These are phyloP conservation scores for Fusarium miscanthi DNA, from an alignment of 2,329 filamentous ascomycete species.

Conservation along the genomic window DNA sequence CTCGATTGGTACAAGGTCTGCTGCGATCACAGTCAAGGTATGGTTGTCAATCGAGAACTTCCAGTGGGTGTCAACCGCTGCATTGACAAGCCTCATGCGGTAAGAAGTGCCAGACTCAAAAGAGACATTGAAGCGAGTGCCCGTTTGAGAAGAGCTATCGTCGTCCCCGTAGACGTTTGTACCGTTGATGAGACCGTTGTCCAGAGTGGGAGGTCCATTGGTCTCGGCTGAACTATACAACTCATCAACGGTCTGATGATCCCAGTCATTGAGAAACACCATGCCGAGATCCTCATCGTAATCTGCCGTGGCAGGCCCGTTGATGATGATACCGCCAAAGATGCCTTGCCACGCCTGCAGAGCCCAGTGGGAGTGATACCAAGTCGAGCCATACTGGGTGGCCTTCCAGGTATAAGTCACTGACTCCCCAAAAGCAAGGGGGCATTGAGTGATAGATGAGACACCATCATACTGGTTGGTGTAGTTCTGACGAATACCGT, in stretches of 20 bases:
- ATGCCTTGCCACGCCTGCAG: constrained; percentile 64
- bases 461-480: constrained; percentile 69
- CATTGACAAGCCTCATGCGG: constrained; percentile 61
- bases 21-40: constrained; percentile 65
- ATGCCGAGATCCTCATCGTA: constrained; percentile 73
- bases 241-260: constrained; percentile 57
- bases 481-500: constrained; percentile 68
- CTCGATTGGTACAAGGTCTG: constrained; percentile 68
- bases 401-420: constrained; percentile 69
- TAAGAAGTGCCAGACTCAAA: constrained; percentile 58
- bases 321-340: constrained; percentile 69
- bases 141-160: constrained; percentile 36
- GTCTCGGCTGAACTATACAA: constrained; percentile 43
- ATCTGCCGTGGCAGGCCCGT: constrained; percentile 67
- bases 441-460: constrained; percentile 60
- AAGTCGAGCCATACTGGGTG: constrained; percentile 65
- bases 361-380: constrained; percentile 71
- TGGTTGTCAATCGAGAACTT: constrained; percentile 68
- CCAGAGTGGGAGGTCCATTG: constrained; percentile 50
- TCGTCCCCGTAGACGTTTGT: constrained; percentile 53
- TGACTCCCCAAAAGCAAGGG: constrained; percentile 60
- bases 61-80: constrained; percentile 55
- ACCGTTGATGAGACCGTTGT: constrained; percentile 60
- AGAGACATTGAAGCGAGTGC: constrained; percentile 50
- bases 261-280: constrained; percentile 70